Evolutionary conservation across 2,329 filamentous ascomycete genomes (phyloP).

Genomic region (Coniochaeta hoffmannii): DNA sequence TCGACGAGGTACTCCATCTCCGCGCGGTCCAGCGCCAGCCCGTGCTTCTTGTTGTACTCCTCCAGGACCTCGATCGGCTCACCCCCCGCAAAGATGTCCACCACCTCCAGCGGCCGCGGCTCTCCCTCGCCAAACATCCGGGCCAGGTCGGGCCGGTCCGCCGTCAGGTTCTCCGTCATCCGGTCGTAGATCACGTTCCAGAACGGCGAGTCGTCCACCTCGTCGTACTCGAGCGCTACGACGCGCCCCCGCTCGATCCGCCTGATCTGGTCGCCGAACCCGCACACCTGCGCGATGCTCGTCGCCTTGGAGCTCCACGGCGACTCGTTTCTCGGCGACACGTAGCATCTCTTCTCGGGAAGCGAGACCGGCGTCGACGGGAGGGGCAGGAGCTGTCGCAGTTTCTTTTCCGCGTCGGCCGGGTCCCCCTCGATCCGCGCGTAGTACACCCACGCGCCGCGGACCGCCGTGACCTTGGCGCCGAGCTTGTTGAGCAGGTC

Average conservation of each 20-base stretch:
- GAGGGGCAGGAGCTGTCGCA: conserved; percentile 36
- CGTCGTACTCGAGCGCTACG: conserved; percentile 60
- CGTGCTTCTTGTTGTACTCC: conserved; percentile 75
- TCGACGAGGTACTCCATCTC: conserved; percentile 92
- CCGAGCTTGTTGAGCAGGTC: conserved; percentile 31
- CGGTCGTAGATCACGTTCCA: conserved; percentile 78
- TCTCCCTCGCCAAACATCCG: conserved; percentile 69
- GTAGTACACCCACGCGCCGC: conserved; percentile 58
- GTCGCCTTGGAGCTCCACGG: conserved; percentile 98
- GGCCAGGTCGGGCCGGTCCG: conserved; percentile 59
- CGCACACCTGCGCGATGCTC: conserved; percentile 87
- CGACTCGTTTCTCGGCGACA: conserved; percentile 74
- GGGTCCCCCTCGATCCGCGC: conserved; percentile 48
- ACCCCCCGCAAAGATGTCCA: conserved; percentile 63
- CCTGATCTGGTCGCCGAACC: conserved; percentile 59
- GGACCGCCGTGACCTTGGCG: conserved; percentile 38
- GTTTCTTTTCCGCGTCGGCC: conserved; percentile 35
- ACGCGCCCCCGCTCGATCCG: conserved; percentile 84
- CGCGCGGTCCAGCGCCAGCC: conserved; percentile 73
- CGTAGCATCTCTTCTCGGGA: conserved; percentile 33
- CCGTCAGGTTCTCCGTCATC: conserved; percentile 83
- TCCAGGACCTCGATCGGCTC: conserved; percentile 65
- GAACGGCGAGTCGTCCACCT: conserved; percentile 29
- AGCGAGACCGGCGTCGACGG: neutral
- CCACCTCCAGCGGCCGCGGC: conserved; percentile 58